Evolutionary conservation across 306 rosid species (phyloP), one percentile per base, ranked within the genome.

Genomic region (Cajanus cajan): DNA sequence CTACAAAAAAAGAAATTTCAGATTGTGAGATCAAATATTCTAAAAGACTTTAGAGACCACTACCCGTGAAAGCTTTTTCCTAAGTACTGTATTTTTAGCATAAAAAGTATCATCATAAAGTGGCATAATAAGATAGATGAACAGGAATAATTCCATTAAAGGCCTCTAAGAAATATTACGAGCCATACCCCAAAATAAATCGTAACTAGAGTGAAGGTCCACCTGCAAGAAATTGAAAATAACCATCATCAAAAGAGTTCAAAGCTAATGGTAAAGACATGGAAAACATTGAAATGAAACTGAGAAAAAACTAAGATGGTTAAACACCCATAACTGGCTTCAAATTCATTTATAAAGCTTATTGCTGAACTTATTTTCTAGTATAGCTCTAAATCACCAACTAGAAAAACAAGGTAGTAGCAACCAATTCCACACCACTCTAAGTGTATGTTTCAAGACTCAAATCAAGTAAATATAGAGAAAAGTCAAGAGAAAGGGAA

Each of bases 121-220:
- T 15, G 28, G 68, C 48, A 44, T 24, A 22, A 24, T 15, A 18
- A 43, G 71, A 34, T 77, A 59, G 36, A 71, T 65, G 28, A 68
- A 69, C 24, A 74, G 25, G 45, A 12, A 15, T 73, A 43, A 69
- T 41, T 50, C 64, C 43, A 84, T 52, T 13, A 2, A 58, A 79
- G 57, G 52, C 77, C 66, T 51, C 63, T 18, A 12, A 75, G 73
- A 61, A 33, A 81, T 59, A 80, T 40, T 76, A 78, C 39, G 76
- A 78, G 73, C 21, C 78, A 4, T 89, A 94, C 97, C 92, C 82
- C 92, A 81, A 94, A 94, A 78, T 91, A 90, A 71, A 90, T 58
- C 55, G 92, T 89, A 71, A 94, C 87, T 73, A 85, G 74, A 78
- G 94, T 86, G 86, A 82, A 90, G 50, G 97, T 91, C 96, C 96